Evolutionary conservation across 2,329 filamentous ascomycete species (phyloP), one percentile per base, ranked within the genome.

Genomic region (Cercospora sesami): DNA sequence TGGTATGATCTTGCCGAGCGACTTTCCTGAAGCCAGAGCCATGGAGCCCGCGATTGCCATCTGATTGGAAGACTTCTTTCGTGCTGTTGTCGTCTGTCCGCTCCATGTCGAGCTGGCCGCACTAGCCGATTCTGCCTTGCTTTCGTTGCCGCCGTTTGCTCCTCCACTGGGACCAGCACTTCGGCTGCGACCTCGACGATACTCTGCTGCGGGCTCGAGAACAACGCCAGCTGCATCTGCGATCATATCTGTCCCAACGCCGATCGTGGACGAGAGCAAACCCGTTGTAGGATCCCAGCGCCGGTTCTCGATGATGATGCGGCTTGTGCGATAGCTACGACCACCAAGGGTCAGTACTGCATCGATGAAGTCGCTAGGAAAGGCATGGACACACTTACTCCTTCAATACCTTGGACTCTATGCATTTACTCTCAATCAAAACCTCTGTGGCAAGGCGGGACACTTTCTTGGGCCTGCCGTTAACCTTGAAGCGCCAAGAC

Each of bases 381-480:
- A 21, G 23, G 4, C 1, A 12, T 23, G 6, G 48, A 8, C 18
- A n/a, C 8, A 58, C 53, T 28, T 58, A 30, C 53, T 16, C 14
- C 10, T 26, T 58, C 18, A 58, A 23, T 4, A 3, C n/a, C 26
- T 30, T 58, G 7, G 0, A 75, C 78, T 4, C 71, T 59, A 91
- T 74, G 69, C 86, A 83, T n/a, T 87, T 87, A 69, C 83, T 83
- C 33, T 85, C 83, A 2, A 90, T 86, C 1, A 91, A 79, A 1
- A 91, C 80, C 26, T 91, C 86, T 0, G 90, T 89, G 2, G 90
- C 90, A 48, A 91, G 71, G 0, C 88, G 81, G 66, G 86, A 88
- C 0, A 92, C 79, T 28, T 23, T 26, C 53, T 28, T 30, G 2
- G 26, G 5, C 53, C 16, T 58, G 18, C 53, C 72, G 86, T 82